Evolutionary conservation across 805 yeast genomes (phyloP), one percentile per base, ranked within the genome.

Genomic region (Metschnikowia arizonensis): DNA sequence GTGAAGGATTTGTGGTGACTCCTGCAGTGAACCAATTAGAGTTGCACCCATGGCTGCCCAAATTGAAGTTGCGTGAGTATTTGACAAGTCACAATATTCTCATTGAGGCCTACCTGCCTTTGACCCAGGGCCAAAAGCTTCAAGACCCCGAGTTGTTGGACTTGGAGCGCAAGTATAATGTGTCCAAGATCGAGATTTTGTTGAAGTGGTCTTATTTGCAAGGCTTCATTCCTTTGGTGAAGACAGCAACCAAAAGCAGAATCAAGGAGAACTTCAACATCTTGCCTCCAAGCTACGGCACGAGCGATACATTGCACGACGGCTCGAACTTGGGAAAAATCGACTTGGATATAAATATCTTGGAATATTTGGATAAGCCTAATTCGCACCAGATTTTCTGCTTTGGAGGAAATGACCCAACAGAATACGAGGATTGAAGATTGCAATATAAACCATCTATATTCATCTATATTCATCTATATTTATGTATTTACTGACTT

Each of bases 21-120:
- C 81, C 96, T 0, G 87, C 82, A 0, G 83, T 85, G 33, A 83
- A 88, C 62, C 95, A 88, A 61, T 78, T 88, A 57, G 96, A 87
- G 63, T 74, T 87, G 42, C 86, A 88, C 48, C 96, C 93, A 17
- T 86, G 93, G 90, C 70, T 83, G 56, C 86, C 83, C 66, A 72
- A 85, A 55, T 65, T 72, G 44, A 81, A 82, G 42, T 69, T 88
- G 46, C 79, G 84, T 18, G 76, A 80, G 44, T 84, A 68, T 63
- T 81, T 85, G 59, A 68, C 72, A 26, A 58, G 70, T 12, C 64
- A 82, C 46, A 79, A 72, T 36, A 76, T 89, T 33, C 65, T 71
- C 5, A 77, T 83, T 9, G 88, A 85, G 60, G 90, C 95, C 0
- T 89, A 77, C 65, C 81, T 93, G 6, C 96, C 97, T 6, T 74